phyloP scores from a whole-genome alignment of 2,329 filamentous ascomycete genomes.

The Ophiocordyceps robertsii region DNA sequence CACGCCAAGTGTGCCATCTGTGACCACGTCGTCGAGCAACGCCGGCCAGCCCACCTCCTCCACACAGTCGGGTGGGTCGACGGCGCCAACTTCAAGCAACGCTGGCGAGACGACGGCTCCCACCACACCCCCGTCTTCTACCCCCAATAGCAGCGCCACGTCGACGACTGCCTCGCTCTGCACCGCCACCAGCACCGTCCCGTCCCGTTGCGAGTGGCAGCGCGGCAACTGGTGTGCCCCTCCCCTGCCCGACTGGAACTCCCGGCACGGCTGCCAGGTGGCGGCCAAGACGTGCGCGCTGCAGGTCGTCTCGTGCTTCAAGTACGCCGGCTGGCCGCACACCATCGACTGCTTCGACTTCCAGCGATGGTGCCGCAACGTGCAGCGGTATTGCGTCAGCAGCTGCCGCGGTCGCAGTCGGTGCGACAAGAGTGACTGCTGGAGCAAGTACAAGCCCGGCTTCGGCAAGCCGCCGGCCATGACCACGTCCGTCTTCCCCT shows the following conservation, averaged over 20 bases:
- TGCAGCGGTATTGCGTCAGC: slow-evolving; percentile 29
- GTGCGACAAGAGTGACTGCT: slow-evolving; percentile 30
- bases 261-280: slow-evolving; percentile 25
- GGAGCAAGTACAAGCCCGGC: slow-evolving; percentile 24
- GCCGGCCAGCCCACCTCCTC: too few relatives aligned
- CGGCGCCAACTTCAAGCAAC: too few relatives aligned
- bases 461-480: slow-evolving; percentile 19
- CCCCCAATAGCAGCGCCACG: slow-evolving; percentile 4
- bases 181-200: slow-evolving; percentile 29
- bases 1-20: too few relatives aligned
- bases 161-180: slow-evolving; percentile 27
- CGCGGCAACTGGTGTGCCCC: slow-evolving; percentile 40
- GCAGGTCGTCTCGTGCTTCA: slow-evolving; percentile 37
- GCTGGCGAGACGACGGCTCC: not conserved
- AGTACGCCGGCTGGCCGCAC: slow-evolving; percentile 34
- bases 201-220: slow-evolving; percentile 38
- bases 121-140: slow-evolving; percentile 4
- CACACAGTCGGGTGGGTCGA: too few relatives aligned
- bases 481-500: slow-evolving; percentile 20
- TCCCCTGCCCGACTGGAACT: slow-evolving; percentile 33
- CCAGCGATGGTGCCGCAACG: slow-evolving; percentile 31
- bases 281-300: slow-evolving; percentile 30
- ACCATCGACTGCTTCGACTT: slow-evolving; percentile 37
- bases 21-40: too few relatives aligned
- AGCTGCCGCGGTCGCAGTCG: slow-evolving; percentile 15